A percentile compares a stretch with the other conserved stretches of the same genome.
Conservation (phyloP, 2,329 filamentous ascomycete species). For the Arthrobotrys musiformis region DNA sequence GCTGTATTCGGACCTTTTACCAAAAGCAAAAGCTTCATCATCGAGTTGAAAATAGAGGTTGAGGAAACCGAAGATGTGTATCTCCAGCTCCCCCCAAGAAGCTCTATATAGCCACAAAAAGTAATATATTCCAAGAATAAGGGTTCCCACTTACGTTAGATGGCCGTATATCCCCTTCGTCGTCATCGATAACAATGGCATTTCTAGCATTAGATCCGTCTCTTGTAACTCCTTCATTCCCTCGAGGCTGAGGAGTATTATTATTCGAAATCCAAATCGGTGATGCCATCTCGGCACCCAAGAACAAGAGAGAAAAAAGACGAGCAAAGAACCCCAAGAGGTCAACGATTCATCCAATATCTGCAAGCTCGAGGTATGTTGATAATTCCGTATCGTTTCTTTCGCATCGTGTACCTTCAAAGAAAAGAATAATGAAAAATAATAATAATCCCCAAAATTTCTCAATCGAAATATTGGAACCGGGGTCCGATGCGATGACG, state of each 20-base stretch:
- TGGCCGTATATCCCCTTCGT: conserved; percentile 3
- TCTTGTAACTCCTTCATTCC: background rate
- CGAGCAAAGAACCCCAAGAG: too few species aligned
- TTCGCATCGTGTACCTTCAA: conserved; percentile 18
- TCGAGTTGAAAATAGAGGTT: conserved; percentile 2
- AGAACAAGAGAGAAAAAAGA: background rate
- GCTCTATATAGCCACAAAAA: background rate
- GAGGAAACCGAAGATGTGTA: background rate
- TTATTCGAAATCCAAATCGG: background rate
- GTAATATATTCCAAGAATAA: background rate
- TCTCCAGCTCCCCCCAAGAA: background rate
- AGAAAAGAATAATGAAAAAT: background rate
- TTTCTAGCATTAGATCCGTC: conserved; percentile 12
- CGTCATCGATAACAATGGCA: conserved; percentile 40
- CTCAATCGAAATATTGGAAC: background rate
- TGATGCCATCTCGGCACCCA: conserved; percentile 38
- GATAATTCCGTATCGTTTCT: conserved; percentile 19
- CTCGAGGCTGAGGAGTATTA: background rate
- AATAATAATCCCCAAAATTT: background rate
- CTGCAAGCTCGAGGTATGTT: conserved; percentile 1
- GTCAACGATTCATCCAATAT: conserved; percentile 12
- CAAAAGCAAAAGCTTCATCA: conserved; percentile 56
- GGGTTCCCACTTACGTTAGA: conserved; percentile 2
- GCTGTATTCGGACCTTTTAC: conserved; percentile 55
- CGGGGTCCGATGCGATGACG: background rate